Evolutionary conservation across 257 asterid genomes (phyloP), one percentile per base, ranked within the genome.

Genomic region (Prunella vulgaris): DNA sequence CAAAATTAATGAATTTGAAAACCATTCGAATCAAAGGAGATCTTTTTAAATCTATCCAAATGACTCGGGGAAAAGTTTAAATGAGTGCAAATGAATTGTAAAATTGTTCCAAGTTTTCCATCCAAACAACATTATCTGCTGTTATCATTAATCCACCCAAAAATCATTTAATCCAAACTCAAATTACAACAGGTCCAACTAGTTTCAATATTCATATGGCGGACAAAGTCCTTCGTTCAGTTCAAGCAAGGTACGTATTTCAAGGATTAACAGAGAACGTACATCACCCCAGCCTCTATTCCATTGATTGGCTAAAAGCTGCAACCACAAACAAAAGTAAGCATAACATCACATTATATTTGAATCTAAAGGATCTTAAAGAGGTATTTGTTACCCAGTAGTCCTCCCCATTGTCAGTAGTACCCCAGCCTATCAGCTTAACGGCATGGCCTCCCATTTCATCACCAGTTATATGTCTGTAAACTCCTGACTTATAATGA

Each of bases 261-360:
- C 58, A 66, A n/a, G 58, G 70, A 40, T 44, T 56, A 37, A 73
- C 60, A 25, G 68, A 77, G 66, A 69, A 72, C 98, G 30, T 86
- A 93, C 97, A 64, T 93, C 96, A 42, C 99, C 99, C 99, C 99
- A 93, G 80, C 97, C 81, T 80, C 85, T 85, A 79, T 90, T 93
- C 99, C 99, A 93, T 78, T 90, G 95, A 80, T 93, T 93, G 61
- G 97, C 97, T 18, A 93, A 78, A 33, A 93, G 89, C 98, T 93
- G 93, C 85, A 80, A 51, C 52, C 7, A 60, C 49, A 62, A 66
- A 69, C 62, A 69, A 62, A 35, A 32, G 73, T 78, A 83, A 75
- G 77, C 12, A 0, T 5, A 57, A 18, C 17, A 62, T 53, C 77
- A 54, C 57, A n/a, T 66, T 42, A 57, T 54, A 74, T 30, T 60